Evolutionary conservation across 345 rosid species (phyloP).

Genomic region (Eucalyptus globulus): DNA sequence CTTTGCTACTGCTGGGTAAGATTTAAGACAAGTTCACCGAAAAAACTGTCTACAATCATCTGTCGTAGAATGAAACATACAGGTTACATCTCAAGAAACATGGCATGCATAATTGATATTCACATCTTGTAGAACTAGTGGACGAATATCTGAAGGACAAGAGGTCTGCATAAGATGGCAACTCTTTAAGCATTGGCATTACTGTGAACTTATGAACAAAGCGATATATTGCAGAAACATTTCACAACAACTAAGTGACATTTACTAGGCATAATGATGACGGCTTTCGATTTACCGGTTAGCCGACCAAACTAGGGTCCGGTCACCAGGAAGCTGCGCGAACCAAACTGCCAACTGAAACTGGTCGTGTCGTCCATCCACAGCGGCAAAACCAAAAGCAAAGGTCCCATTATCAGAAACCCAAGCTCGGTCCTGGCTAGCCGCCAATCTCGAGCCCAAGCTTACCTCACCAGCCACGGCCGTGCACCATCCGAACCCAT

Average conservation of each 20-base stretch:
- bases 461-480: constrained; percentile 24
- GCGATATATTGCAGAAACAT: neutral
- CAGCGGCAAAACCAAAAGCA: constrained; percentile 54
- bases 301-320: constrained; percentile 74
- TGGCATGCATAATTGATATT: neutral
- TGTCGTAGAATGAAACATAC: neutral
- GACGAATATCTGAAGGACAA: neutral
- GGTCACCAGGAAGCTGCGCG: constrained; percentile 69
- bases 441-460: constrained; percentile 52
- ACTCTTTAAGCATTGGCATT: neutral
- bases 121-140: neutral
- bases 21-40: neutral
- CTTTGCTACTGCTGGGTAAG: neutral
- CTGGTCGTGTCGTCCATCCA: constrained; percentile 4
- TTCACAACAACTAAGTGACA: neutral
- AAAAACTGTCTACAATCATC: neutral
- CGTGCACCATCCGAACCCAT: neutral
- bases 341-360: constrained; percentile 68
- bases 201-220: neutral
- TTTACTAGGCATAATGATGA: neutral
- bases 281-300: constrained; percentile 30
- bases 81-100: neutral
- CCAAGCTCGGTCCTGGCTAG: constrained; percentile 36
- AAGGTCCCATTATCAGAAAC: constrained; percentile 64
- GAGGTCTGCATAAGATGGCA: neutral